These are phyloP conservation scores for Amesomyces nigricolor DNA, from an alignment of 2,329 filamentous ascomycete species.

Conservation along the genomic window DNA sequence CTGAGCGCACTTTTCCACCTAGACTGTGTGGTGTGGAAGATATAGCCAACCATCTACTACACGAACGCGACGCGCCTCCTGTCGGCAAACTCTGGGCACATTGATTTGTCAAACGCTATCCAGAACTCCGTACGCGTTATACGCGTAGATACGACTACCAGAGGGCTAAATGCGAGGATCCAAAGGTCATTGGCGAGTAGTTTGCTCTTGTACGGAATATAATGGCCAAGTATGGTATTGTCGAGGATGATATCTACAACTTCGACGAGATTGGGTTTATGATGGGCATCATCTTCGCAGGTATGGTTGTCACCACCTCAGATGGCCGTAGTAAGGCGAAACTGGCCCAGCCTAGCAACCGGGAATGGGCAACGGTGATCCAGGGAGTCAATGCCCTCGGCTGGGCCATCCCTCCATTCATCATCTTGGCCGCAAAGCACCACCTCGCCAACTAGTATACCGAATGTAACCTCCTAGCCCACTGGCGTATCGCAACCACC, in stretches of 20 bases:
- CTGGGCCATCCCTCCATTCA: conserved; percentile 10
- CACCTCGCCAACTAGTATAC: conserved; percentile 7
- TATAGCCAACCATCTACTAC: too few species aligned
- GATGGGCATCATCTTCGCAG: not conserved
- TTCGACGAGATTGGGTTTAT: not conserved
- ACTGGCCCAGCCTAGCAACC: not conserved
- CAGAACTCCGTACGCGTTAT: too few species aligned
- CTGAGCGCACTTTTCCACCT: too few species aligned
- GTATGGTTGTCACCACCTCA: not conserved
- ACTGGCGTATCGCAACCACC: too few species aligned
- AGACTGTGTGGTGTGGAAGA: too few species aligned
- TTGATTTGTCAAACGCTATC: too few species aligned
- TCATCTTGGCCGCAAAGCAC: conserved; percentile 3
- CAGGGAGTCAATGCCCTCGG: conserved; percentile 12
- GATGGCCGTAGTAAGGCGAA: not conserved
- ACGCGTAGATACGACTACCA: too few species aligned
- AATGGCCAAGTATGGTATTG: not conserved
- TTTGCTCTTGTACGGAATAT: not conserved
- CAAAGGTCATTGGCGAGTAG: too few species aligned
- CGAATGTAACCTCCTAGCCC: not conserved
- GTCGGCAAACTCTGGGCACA: too few species aligned
- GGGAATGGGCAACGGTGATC: conserved; percentile 14
- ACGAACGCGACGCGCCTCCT: too few species aligned
- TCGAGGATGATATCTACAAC: not conserved
- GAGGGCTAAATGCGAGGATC: too few species aligned